Conservation (phyloP, 345 rosid species). For the Viola odorata region DNA sequence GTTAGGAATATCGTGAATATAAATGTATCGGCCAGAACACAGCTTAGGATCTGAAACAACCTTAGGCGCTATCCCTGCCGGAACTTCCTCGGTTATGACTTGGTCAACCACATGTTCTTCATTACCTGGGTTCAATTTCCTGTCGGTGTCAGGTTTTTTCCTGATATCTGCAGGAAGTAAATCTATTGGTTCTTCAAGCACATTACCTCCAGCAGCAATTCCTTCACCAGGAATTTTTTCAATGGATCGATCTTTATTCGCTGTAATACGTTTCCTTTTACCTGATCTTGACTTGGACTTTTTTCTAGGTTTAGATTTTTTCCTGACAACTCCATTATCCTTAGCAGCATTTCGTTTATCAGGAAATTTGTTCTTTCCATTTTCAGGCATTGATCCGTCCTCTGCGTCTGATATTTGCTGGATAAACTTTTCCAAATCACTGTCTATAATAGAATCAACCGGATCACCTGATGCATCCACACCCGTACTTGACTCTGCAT, state of each 20-base stretch:
- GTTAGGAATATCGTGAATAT: slow-evolving; percentile 48
- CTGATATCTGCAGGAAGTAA: neutral
- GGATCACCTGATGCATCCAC: slow-evolving; percentile 3
- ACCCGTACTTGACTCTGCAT: neutral
- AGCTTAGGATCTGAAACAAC: slow-evolving; percentile 24
- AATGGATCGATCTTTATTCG: slow-evolving; percentile 20
- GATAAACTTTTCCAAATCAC: slow-evolving; percentile 17
- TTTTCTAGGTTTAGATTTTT: too few species aligned
- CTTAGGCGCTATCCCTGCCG: neutral
- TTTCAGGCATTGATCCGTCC: neutral
- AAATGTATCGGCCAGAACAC: slow-evolving; percentile 49
- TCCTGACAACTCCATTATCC: too few species aligned
- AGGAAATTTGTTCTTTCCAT: neutral
- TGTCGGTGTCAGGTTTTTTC: neutral
- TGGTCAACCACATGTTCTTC: neutral
- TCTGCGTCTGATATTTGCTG: slow-evolving; percentile 7
- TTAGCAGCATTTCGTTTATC: too few species aligned
- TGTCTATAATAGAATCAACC: slow-evolving; percentile 14
- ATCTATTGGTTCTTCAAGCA: neutral
- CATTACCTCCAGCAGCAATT: neutral
- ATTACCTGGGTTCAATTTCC: too few species aligned
- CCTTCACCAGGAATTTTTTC: slow-evolving; percentile 9
- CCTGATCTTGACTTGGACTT: too few species aligned
- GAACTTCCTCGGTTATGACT: neutral
- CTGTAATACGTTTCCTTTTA: neutral